phyloP scores from a whole-genome alignment of 1,139 yeast genomes.

The Komagataea norvegica region DNA sequence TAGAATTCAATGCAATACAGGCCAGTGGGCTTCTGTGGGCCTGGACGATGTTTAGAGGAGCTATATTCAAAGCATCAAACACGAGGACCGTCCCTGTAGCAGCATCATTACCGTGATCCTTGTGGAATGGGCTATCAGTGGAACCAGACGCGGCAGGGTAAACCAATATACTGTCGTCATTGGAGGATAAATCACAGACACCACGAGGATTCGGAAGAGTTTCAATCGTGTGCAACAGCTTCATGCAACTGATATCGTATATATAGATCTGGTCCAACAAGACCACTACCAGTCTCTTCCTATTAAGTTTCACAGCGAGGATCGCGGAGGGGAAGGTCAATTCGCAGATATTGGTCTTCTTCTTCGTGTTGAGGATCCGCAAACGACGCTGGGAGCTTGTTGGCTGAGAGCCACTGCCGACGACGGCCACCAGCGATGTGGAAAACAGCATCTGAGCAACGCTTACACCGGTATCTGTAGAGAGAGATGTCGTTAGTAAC shows the following conservation, averaged over 20 bases:
- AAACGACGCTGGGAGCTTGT: slow-evolving; percentile 43
- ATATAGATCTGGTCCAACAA: slow-evolving; percentile 63
- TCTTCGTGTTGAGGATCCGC: slow-evolving; percentile 63
- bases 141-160: slow-evolving; percentile 30
- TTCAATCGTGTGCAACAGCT: slow-evolving; percentile 60
- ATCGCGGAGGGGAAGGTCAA: slow-evolving; percentile 61
- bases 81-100: slow-evolving; percentile 31
- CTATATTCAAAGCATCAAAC: slow-evolving; percentile 55
- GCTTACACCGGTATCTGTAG: slow-evolving; percentile 31
- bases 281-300: slow-evolving; percentile 59
- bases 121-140: slow-evolving; percentile 21
- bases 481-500: slow-evolving; percentile 1
- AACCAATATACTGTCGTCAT: slow-evolving; percentile 45
- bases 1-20: slow-evolving; percentile 43
- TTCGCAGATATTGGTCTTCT: slow-evolving; percentile 65
- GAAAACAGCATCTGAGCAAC: slow-evolving; percentile 65
- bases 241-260: slow-evolving; percentile 70
- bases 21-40: slow-evolving; percentile 54
- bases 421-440: slow-evolving; percentile 63
- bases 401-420: slow-evolving; percentile 44
- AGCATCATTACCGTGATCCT: slow-evolving; percentile 27
- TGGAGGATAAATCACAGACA: slow-evolving; percentile 46
- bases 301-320: slow-evolving; percentile 57
- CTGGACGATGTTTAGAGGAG: slow-evolving; percentile 52
- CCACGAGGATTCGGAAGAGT: slow-evolving; percentile 36